Evolutionary conservation across 805 yeast genomes (phyloP), one percentile per base, ranked within the genome.

Genomic region (Candida qinlingensis): DNA sequence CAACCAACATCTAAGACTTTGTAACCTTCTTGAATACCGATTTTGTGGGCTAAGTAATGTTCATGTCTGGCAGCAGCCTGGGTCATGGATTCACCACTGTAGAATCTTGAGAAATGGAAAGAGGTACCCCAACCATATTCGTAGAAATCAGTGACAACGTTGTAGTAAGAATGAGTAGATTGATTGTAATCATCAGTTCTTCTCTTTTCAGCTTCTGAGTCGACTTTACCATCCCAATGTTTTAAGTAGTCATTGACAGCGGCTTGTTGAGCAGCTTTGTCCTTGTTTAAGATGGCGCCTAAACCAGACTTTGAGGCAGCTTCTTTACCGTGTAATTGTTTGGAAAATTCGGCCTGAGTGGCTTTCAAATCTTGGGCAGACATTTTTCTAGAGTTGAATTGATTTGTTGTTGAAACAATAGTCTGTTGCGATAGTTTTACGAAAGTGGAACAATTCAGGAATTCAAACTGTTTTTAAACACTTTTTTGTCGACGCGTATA

Each of bases 71-170:
- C 98, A 57, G 88, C 83, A 39, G 97, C 96, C 70, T 92, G 98
- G 62, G 80, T 73, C 74, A 94, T 94, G 26, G 94, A 81, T 73
- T 94, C 99, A 54, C 97, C 97, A 65, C 75, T 77, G 75, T 88
- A 92, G 74, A 85, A 94, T 62, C 97, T 83, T 39, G 96, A 87
- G 70, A 94, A 94, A 70, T 94, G 99, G 88, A 94, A 94, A 12
- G 97, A 88, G 13, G 96, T 79, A 56, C 99, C 99, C 99, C 99
- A 94, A 44, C 99, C 99, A 70, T 94, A 92, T 73, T 94, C 99
- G 76, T 94, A 94, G 63, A 94, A 94, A 71, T 92, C 99, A 30
- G 99, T 94, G 44, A 88, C 97, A 65, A 92, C 81, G 73, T 94
- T 94, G 76, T 92, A 92, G 77, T 92, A 92, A 66, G 94, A 96